phyloP scores from a whole-genome alignment of 2,329 filamentous ascomycete species.

The Alternaria alternata region DNA sequence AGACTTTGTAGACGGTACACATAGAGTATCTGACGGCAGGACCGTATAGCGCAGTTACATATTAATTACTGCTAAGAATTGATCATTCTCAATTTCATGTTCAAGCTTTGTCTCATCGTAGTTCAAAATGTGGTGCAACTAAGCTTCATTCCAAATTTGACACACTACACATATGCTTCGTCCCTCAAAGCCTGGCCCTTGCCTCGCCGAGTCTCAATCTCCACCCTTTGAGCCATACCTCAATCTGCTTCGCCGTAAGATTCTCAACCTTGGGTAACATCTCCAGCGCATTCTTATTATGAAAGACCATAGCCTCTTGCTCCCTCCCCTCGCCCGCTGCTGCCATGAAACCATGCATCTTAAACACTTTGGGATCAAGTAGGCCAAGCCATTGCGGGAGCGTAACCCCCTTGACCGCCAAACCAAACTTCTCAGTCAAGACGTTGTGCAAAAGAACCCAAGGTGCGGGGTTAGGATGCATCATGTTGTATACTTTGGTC shows the following conservation, averaged over 20 bases:
- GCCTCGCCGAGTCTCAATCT: not conserved
- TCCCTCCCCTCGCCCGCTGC: not conserved
- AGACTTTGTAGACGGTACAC: constrained; percentile 45
- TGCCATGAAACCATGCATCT: not conserved
- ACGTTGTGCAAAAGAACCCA: not conserved
- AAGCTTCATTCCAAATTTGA: not conserved
- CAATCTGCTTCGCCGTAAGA: not conserved
- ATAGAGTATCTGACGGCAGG: not conserved
- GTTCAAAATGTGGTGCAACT: not conserved
- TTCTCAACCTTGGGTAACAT: not conserved
- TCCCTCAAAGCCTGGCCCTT: not conserved
- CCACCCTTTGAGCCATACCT: not conserved
- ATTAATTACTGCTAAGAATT: not conserved
- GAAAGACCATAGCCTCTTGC: not conserved
- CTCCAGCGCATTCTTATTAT: not conserved
- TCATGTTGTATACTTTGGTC: constrained; percentile 4
- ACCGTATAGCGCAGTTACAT: not conserved
- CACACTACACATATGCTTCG: not conserved
- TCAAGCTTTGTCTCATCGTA: not conserved
- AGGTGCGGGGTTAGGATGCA: constrained; percentile 3
- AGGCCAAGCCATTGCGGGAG: constrained; percentile 1
- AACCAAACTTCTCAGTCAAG: not conserved
- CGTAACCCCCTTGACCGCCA: not conserved
- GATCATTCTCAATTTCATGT: not conserved
- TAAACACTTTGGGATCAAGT: not conserved